A percentile compares a stretch with the other conserved stretches of the same genome.
These are phyloP conservation scores for Globisporangium takayamanum DNA, from an alignment of 352 stramenopile genomes.

Conservation along the genomic window DNA sequence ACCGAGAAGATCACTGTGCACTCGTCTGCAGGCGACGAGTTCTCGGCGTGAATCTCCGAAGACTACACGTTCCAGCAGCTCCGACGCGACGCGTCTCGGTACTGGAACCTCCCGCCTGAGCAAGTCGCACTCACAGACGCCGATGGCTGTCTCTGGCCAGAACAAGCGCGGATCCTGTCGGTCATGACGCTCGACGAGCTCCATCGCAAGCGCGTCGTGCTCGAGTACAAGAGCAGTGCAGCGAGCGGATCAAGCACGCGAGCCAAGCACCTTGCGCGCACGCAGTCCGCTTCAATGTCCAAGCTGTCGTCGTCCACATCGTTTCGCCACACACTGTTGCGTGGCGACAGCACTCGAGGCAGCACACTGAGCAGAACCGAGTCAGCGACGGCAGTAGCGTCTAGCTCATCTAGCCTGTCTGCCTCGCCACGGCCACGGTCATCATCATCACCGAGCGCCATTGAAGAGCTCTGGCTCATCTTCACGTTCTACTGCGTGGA, in stretches of 20 bases:
- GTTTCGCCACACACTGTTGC: constrained; percentile 3
- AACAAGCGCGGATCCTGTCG: constrained; percentile 64
- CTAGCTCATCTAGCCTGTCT: background rate
- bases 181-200: constrained; percentile 50
- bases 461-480: constrained; percentile 67
- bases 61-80: constrained; percentile 77
- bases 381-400: background rate
- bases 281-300: constrained; percentile 7
- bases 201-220: constrained; percentile 36
- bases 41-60: constrained; percentile 56
- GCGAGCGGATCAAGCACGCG: background rate
- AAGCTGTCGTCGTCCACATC: background rate
- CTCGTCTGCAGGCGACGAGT: constrained; percentile 48
- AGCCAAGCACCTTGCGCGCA: constrained; percentile 14
- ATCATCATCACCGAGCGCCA: constrained; percentile 20
- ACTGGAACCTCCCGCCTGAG: constrained; percentile 48
- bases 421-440: background rate
- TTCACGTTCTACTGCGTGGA: constrained; percentile 82
- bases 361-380: background rate
- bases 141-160: constrained; percentile 69
- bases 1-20: constrained; percentile 48
- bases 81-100: constrained; percentile 53
- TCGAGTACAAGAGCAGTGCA: constrained; percentile 39
- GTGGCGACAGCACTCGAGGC: background rate
- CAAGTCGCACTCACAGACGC: constrained; percentile 46